These are phyloP conservation scores for Dothiorella sarmentorum DNA, from an alignment of 2,329 filamentous ascomycete genomes.

Conservation along the genomic window DNA sequence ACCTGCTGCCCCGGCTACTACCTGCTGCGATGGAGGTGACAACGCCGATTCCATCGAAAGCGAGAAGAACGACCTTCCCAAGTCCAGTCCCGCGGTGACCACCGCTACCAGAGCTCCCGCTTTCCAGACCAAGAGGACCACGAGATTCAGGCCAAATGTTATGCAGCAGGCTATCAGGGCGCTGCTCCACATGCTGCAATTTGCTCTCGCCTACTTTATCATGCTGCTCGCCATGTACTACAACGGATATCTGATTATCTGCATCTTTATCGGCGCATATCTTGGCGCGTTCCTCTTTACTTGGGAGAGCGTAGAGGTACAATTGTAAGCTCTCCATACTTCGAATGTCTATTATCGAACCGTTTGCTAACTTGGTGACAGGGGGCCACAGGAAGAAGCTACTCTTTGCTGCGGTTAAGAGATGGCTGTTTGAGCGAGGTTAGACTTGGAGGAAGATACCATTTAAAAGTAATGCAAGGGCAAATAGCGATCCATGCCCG, in stretches of 20 bases:
- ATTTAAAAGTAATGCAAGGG: background rate
- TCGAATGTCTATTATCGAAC: background rate
- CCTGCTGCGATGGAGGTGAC: background rate
- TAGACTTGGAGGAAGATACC: background rate
- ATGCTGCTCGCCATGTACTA: constrained; percentile 70
- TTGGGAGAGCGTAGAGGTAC: constrained; percentile 54
- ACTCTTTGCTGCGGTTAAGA: constrained; percentile 13
- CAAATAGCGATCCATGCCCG: background rate
- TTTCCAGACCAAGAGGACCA: background rate
- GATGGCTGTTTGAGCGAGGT: background rate
- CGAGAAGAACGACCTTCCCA: background rate
- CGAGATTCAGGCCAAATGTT: constrained; percentile 51
- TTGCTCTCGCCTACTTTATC: constrained; percentile 73
- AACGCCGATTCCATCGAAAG: constrained; percentile 1
- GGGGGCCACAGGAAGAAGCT: constrained; percentile 2
- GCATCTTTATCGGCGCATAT: constrained; percentile 73
- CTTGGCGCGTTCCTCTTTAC: constrained; percentile 70
- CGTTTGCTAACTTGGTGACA: background rate
- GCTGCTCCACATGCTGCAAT: constrained; percentile 65
- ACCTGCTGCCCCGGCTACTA: background rate
- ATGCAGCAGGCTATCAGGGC: constrained; percentile 66
- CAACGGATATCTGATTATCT: constrained; percentile 73
- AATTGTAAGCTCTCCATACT: too few relatives aligned
- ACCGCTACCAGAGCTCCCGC: background rate
- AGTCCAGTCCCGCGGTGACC: background rate